phyloP scores from a whole-genome alignment of 371 early-diverging fungal species.

The Syncephalis fuscata region DNA sequence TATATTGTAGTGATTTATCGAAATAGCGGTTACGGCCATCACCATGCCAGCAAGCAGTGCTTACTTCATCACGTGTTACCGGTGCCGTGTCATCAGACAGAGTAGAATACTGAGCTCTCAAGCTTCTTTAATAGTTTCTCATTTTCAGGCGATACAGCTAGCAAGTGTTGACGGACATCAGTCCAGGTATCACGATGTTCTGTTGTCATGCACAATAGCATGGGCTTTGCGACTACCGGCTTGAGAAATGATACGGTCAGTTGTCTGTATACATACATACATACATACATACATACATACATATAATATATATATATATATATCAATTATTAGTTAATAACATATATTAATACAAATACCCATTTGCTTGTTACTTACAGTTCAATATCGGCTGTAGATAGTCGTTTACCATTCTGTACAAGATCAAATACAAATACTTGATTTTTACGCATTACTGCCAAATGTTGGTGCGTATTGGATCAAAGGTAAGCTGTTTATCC shows the following conservation, averaged over 20 bases:
- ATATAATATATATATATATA: too few species aligned
- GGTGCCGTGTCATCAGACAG: conserved; percentile 80
- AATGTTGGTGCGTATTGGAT: conserved; percentile 63
- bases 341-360: too few species aligned
- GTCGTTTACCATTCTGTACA: conserved; percentile 43
- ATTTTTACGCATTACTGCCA: conserved; percentile 78
- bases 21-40: conserved; percentile 87
- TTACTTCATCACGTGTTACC: conserved; percentile 64
- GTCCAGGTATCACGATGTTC: conserved; percentile 90
- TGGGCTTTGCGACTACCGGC: conserved; percentile 45
- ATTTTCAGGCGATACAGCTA: conserved; percentile 47
- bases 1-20: conserved; percentile 83
- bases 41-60: conserved; percentile 79
- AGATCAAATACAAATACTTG: conserved; percentile 71
- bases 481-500: conserved; percentile 56
- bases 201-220: conserved; percentile 75
- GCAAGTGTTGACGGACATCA: conserved; percentile 49
- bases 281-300: too few species aligned
- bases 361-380: conserved; percentile 4
- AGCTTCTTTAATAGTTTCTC: conserved; percentile 48
- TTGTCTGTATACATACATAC: too few species aligned
- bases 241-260: conserved; percentile 36
- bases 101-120: conserved; percentile 70
- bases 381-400: conserved; percentile 73
- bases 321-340: too few species aligned